Percentiles rank a stretch among this genome's conserved stretches.
phyloP scores from a whole-genome alignment of 345 rosid species.

The Linum tenue region DNA sequence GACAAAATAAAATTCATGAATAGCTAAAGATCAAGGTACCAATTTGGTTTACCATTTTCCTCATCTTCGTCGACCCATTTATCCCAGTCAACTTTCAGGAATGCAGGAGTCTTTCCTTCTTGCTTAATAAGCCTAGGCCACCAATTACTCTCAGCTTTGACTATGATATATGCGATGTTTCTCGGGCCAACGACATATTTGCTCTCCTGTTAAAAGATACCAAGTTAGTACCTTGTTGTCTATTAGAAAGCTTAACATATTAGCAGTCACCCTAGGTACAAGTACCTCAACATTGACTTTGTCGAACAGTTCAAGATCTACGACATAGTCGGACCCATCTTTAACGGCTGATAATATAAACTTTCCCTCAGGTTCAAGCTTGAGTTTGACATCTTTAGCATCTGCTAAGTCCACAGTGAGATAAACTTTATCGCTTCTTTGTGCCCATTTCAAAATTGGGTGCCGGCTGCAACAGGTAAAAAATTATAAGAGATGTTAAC shows the following conservation, averaged over 20 bases:
- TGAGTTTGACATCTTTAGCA: constrained; percentile 18
- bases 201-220: constrained; percentile 13
- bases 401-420: constrained; percentile 17
- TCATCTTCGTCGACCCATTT: constrained; percentile 23
- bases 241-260: background rate
- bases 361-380: constrained; percentile 20
- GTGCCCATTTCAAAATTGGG: constrained; percentile 20
- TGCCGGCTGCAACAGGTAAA: constrained; percentile 14
- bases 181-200: constrained; percentile 16
- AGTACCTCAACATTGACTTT: constrained; percentile 19
- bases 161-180: constrained; percentile 12
- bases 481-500: background rate
- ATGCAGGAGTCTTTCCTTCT: constrained; percentile 19
- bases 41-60: constrained; percentile 15
- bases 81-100: constrained; percentile 20
- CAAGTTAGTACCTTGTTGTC: background rate
- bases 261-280: background rate
- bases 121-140: constrained; percentile 19
- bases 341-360: constrained; percentile 15
- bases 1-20: background rate
- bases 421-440: constrained; percentile 16
- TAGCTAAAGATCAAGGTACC: constrained; percentile 1
- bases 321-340: constrained; percentile 10
- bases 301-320: constrained; percentile 15
- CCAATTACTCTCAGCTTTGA: constrained; percentile 19